Evolutionary conservation across 2,329 filamentous ascomycete species (phyloP).

Genomic region (Ceratocystis lukuohia): DNA sequence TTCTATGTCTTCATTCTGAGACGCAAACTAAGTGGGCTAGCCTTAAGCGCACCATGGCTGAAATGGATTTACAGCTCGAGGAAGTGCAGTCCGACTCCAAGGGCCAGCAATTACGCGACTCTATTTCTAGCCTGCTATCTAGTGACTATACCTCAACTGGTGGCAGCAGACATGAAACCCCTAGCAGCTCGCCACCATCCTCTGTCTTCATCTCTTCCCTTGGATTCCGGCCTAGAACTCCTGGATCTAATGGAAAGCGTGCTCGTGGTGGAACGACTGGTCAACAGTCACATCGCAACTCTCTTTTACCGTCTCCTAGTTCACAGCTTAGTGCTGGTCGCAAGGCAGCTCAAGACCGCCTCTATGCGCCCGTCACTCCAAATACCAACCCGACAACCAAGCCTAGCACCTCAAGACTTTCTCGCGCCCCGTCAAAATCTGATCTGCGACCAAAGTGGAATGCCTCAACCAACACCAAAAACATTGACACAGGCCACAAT

Average conservation of each 20-base stretch:
- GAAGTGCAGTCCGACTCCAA: constrained; percentile 51
- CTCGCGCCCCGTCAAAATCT: constrained; percentile 35
- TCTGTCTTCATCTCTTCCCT: constrained; percentile 47
- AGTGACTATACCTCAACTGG: constrained; percentile 56
- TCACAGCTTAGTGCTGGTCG: constrained; percentile 27
- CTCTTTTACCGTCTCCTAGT: constrained; percentile 35
- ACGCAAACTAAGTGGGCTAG: constrained; percentile 71
- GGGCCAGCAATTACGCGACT: constrained; percentile 72
- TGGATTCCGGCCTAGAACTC: constrained; percentile 37
- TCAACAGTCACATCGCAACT: constrained; percentile 34
- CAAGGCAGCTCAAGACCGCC: constrained; percentile 32
- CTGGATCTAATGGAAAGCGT: constrained; percentile 31
- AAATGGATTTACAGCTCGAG: constrained; percentile 62
- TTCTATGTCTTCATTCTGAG: constrained; percentile 71
- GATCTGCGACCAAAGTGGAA: constrained; percentile 61
- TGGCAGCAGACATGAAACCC: constrained; percentile 57
- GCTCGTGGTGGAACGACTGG: constrained; percentile 36
- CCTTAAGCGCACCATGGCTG: constrained; percentile 61
- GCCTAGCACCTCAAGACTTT: constrained; percentile 22
- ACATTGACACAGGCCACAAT: constrained; percentile 54
- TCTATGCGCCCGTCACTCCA: constrained; percentile 31
- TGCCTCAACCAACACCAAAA: constrained; percentile 46
- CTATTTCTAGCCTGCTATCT: constrained; percentile 74
- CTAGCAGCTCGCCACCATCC: constrained; percentile 52
- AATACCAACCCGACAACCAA: background rate